Evolutionary conservation across 768 basidiomycete species (phyloP), one percentile per base, ranked within the genome.

Genomic region (Boletus rubescentipes): DNA sequence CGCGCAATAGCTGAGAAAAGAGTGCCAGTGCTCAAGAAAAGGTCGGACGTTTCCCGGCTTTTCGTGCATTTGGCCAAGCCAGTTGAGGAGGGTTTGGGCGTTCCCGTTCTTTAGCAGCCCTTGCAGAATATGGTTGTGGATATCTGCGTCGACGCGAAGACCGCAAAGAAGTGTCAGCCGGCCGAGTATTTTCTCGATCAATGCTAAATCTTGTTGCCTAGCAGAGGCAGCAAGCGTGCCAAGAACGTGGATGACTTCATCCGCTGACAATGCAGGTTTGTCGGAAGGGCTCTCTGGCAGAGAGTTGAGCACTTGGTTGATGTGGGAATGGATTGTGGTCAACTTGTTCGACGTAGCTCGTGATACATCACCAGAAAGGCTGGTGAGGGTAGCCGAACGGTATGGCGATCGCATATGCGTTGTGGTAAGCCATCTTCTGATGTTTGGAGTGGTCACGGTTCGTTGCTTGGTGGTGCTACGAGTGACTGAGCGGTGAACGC

Each of bases 11-110:
- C 78, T 72, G 34, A 88, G 69, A 56, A 85, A 76, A 10, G 75
- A 54, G 56, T 86, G 79, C 72, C 83, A 83, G 52, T 84, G 83
- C 20, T 78, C 72, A 35, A 78, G 67, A 21, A 77, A 76, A 0
- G 84, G 83, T 5, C 64, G 65, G 40, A 77, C 57, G 34, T 75
- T 62, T 2, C 78, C 79, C 4, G 82, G 74, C 46, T 77, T 78
- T 23, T 68, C 68, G 14, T 79, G 73, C 77, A 87, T 84, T n/a
- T 72, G 72, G 40, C 60, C 61, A 3, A 89, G 68, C 79, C 86
- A 85, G 21, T 74, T 67, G 26, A 75, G 62, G 36, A 80, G 75
- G 12, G 77, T 73, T 44, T 73, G 71, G 9, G 70, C 47, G 49
- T 81, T 76, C 1, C 77, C 77, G 43, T 72, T 70, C 41, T 74